Conservation (phyloP, 768 basidiomycete species). For the Hygrocybe coccinea region DNA sequence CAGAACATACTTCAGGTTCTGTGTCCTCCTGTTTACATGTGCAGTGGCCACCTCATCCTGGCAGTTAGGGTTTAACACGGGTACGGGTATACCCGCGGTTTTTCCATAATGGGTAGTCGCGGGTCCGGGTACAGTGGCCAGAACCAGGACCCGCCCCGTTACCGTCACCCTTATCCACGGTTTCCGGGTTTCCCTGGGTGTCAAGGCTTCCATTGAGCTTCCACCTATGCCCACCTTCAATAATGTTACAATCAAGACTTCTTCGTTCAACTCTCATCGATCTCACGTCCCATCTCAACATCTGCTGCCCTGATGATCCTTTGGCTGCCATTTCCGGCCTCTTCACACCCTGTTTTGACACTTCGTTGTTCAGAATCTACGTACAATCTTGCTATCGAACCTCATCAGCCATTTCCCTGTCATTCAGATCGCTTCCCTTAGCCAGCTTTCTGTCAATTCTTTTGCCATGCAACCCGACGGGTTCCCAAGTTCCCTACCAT, state of each 20-base stretch:
- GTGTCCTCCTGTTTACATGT: constrained; percentile 51
- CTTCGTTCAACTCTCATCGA: not conserved
- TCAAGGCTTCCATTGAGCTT: not conserved
- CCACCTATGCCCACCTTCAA: not conserved
- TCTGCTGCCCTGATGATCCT: not conserved
- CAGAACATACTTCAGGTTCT: not conserved
- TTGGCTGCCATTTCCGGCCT: not conserved
- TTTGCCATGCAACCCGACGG: no score
- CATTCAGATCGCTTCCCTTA: no score
- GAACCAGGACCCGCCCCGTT: not conserved
- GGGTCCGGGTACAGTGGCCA: not conserved
- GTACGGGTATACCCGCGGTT: not conserved
- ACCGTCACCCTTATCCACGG: not conserved
- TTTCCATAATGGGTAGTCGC: not conserved
- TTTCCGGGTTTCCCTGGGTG: not conserved
- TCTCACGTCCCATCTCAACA: not conserved
- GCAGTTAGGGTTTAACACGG: constrained; percentile 27
- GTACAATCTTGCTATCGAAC: no score
- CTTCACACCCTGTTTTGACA: no score
- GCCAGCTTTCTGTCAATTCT: no score
- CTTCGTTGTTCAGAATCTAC: no score
- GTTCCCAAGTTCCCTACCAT: not conserved
- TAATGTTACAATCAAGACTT: not conserved
- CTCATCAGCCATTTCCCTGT: no score
- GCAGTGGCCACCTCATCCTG: constrained; percentile 67